phyloP scores from a whole-genome alignment of 192 early-diverging fungal genomes.

The Phycomyces nitens region DNA sequence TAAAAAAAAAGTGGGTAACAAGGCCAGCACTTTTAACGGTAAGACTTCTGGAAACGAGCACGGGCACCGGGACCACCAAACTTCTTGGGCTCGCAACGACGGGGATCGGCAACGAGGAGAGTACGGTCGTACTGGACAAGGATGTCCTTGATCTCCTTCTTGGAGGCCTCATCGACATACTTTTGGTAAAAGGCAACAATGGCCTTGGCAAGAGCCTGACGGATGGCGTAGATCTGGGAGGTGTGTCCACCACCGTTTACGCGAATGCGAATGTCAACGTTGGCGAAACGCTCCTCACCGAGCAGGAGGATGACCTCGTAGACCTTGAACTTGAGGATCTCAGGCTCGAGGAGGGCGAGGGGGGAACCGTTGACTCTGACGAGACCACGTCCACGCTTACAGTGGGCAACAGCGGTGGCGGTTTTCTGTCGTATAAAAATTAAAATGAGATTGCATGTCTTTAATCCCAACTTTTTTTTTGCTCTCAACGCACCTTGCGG shows the following conservation, averaged over 20 bases:
- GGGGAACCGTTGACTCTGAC: constrained; percentile 98
- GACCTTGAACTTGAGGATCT: constrained; percentile 96
- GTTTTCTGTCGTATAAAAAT: constrained; percentile 69
- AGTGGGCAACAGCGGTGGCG: constrained; percentile 98
- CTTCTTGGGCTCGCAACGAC: constrained; percentile 99
- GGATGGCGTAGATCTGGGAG: constrained; percentile 97
- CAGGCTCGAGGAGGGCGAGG: constrained; percentile 93
- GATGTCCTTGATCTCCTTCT: constrained; percentile 98
- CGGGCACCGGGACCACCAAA: constrained; percentile 99
- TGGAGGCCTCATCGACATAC: constrained; percentile 98
- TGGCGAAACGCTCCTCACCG: constrained; percentile 94
- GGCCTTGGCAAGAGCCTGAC: constrained; percentile 98
- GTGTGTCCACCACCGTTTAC: constrained; percentile 95
- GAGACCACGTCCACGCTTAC: constrained; percentile 96
- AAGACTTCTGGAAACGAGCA: constrained; percentile 89
- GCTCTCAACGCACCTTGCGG: constrained; percentile 55
- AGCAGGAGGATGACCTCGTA: constrained; percentile 96
- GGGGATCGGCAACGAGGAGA: constrained; percentile 97
- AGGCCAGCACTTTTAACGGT: constrained; percentile 61
- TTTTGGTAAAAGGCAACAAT: constrained; percentile 99
- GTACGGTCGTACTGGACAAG: constrained; percentile 91
- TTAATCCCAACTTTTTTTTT: background rate
- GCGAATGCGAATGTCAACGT: constrained; percentile 95
- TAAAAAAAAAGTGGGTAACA: no score
- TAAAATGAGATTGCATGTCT: background rate